Conservation (phyloP, 768 basidiomycete genomes). For the Mycena galopus region DNA sequence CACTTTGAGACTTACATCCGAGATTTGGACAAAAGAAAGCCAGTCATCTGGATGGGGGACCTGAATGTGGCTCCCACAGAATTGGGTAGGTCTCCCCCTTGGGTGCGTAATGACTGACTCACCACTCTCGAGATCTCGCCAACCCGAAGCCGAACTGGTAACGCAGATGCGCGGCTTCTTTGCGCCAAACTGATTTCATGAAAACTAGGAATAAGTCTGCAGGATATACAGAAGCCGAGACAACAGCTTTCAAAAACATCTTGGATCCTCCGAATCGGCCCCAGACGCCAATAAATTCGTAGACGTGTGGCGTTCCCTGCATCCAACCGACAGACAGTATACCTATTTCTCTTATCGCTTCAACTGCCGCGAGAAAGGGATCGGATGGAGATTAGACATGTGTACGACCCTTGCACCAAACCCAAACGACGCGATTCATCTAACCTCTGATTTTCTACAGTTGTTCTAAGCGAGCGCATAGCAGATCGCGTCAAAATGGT, state of each 20-base stretch:
- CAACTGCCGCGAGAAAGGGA: constrained; percentile 81
- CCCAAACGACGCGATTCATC: neutral
- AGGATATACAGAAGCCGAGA: constrained; percentile 88
- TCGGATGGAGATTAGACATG: constrained; percentile 91
- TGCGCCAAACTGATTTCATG: neutral
- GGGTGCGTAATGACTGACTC: neutral
- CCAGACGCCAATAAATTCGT: constrained; percentile 66
- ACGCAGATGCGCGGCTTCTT: constrained; percentile 75
- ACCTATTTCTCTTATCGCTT: constrained; percentile 90
- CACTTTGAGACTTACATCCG: constrained; percentile 84
- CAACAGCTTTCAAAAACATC: constrained; percentile 77
- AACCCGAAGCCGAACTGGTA: constrained; percentile 87
- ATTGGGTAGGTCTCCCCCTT: constrained; percentile 58
- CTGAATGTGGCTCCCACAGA: constrained; percentile 88
- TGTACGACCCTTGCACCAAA: constrained; percentile 60
- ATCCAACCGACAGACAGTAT: constrained; percentile 80
- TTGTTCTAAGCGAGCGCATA: constrained; percentile 81
- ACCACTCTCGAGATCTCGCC: constrained; percentile 64
- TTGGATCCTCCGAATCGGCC: constrained; percentile 63
- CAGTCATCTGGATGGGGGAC: constrained; percentile 92
- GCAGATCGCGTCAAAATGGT: constrained; percentile 72
- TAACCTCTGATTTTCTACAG: constrained; percentile 50
- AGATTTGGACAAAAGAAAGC: constrained; percentile 80
- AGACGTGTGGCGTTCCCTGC: constrained; percentile 83
- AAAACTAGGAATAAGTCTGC: constrained; percentile 83